Base-by-base conservation (phyloP, 2,329 filamentous ascomycete species). In the Botrytis aclada region DNA sequence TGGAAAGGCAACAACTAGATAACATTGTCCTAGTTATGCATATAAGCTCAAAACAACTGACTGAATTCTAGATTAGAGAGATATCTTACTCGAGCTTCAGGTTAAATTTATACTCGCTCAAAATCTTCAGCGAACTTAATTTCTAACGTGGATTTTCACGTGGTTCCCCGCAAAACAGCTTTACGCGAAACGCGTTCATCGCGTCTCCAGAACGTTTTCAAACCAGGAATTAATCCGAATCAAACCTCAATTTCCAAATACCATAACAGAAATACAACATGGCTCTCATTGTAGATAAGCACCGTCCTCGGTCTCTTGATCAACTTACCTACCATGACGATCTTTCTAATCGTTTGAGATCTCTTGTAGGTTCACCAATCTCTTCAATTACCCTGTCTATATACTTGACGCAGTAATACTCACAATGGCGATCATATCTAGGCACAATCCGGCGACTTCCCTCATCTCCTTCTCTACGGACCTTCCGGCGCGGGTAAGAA, bases 401-500 rank as follows among this genome's bases (percentile, higher is more conserved):
- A 47, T 29, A 32, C 37, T 39, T 41, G 12, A 66, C 32, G 25
- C n/a, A 67, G n/a, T 43, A 34, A 67, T 47, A 29, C 67, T 69
- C 63, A 72, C 43, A 74, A 66, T 74, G 75, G 69, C 10, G 76
- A 69, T 51, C 43, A 34, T 66, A 34, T 45, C 74, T 78, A 97
- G 95, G 96, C 96, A 71, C 93, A 97, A 88, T 97, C 93, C 83
- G 94, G 95, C 78, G 97, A 99, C 82, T 99, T 99, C 81, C 96
- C 96, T 67, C 97, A 99, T 84, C 90, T 99, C 64, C 92, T 99
- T 75, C 93, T 99, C 76, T 99, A 98, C 81, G 96, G 96, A 0
- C 96, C 96, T 1, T 98, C 95, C 0, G 96, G 96, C 47, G 96
- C 96, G 8, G 96, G 96, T 77, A 99, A 99, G 83, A 99, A 99